These are phyloP conservation scores for Apostasia shenzhenica DNA, from an alignment of 106 monocot species.

Conservation along the genomic window DNA sequence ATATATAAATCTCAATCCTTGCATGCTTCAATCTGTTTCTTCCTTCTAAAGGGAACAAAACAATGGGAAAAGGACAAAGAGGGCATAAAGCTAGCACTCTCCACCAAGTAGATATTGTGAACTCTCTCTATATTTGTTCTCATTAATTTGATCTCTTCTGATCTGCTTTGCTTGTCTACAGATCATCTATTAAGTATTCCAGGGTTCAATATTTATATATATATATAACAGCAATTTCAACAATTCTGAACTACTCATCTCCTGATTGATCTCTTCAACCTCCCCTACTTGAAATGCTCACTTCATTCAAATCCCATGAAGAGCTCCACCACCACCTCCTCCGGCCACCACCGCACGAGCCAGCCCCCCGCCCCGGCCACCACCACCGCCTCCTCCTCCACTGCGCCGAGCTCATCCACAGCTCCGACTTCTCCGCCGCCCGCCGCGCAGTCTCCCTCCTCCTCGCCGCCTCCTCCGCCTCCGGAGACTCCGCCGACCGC, in stretches of 20 bases:
- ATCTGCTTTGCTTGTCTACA: too few species aligned
- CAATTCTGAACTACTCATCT: background rate
- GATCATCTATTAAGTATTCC: too few species aligned
- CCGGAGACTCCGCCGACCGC: constrained; percentile 59
- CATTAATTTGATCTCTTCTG: too few species aligned
- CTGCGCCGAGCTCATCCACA: constrained; percentile 63
- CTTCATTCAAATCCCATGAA: constrained; percentile 42
- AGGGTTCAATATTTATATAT: too few species aligned
- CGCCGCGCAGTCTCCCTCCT: constrained; percentile 25
- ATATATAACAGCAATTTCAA: too few species aligned
- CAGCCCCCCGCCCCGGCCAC: background rate
- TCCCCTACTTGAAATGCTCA: constrained; percentile 39
- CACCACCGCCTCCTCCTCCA: constrained; percentile 9
- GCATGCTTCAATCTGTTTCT: background rate
- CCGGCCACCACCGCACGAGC: constrained; percentile 3
- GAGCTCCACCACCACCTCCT: constrained; percentile 19
- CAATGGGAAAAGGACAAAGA: constrained; percentile 2
- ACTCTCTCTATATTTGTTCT: too few species aligned
- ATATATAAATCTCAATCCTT: too few species aligned
- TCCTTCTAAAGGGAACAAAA: background rate
- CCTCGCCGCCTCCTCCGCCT: constrained; percentile 38
- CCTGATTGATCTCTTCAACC: background rate
- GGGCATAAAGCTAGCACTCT: background rate
- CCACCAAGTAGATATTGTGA: too few species aligned
- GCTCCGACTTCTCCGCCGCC: constrained; percentile 32